Evolutionary conservation across 2,329 filamentous ascomycete species (phyloP).

Genomic region (Teratosphaeria zuluensis): DNA sequence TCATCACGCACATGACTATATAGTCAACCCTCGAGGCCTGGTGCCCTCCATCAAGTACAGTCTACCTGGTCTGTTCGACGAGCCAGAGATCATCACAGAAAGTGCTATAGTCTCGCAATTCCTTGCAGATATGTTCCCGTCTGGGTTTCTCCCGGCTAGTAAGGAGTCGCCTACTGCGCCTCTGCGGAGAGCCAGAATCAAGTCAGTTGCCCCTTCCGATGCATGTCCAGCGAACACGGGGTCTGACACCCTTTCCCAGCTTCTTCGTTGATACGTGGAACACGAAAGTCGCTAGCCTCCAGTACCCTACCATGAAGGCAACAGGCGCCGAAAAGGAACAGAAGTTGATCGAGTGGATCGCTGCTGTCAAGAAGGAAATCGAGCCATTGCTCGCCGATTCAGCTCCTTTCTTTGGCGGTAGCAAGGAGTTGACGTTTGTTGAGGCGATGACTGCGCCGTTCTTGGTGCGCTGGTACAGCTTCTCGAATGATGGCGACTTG

Average conservation of each 20-base stretch:
- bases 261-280: slow-evolving; percentile 34
- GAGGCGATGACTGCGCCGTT: slow-evolving; percentile 65
- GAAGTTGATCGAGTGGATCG: slow-evolving; percentile 43
- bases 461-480: slow-evolving; percentile 49
- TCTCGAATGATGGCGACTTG: slow-evolving; percentile 45
- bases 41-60: slow-evolving; percentile 62
- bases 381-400: slow-evolving; percentile 55
- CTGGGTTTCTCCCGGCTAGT: slow-evolving; percentile 52
- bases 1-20: slow-evolving; percentile 21
- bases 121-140: slow-evolving; percentile 59
- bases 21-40: slow-evolving; percentile 66
- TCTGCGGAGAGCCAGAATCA: slow-evolving; percentile 55
- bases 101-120: slow-evolving; percentile 66
- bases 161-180: slow-evolving; percentile 44
- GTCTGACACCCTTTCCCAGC: background rate
- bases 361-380: slow-evolving; percentile 56
- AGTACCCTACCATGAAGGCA: slow-evolving; percentile 40
- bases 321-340: slow-evolving; percentile 40
- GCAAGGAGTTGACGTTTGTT: slow-evolving; percentile 53
- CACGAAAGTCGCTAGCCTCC: slow-evolving; percentile 46
- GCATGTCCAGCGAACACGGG: background rate
- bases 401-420: slow-evolving; percentile 37
- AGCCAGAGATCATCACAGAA: slow-evolving; percentile 58
- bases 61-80: slow-evolving; percentile 30
- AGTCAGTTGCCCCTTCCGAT: slow-evolving; percentile 56